Evolutionary conservation across 2,329 filamentous ascomycete species (phyloP), one percentile per base, ranked within the genome.

Genomic region (Clonostachys chloroleuca): DNA sequence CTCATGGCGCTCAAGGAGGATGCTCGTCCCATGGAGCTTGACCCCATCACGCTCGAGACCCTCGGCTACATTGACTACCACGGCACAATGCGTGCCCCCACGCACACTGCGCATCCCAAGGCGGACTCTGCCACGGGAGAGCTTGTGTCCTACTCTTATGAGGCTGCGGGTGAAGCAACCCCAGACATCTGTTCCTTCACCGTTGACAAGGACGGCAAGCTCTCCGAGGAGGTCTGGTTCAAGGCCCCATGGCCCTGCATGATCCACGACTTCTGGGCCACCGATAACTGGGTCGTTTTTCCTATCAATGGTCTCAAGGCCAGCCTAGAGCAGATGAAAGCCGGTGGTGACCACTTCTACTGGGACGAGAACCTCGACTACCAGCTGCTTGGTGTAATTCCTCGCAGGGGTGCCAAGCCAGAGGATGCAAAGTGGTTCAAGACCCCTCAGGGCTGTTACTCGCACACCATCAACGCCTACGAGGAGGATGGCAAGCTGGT

Each of bases 301-400:
- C 24, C 24, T 8, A 24, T 24, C 3, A 24, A 24, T 7, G 24
- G 24, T 8, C 24, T 24, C 24, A 24, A 24, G 24, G 24, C 24
- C 24, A 24, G 24, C 24, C 53, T 69, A 8, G 69, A 70, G 42
- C 59, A 71, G 10, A 58, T 77, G 54, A 68, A 68, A 57, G 59
- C 54, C 4, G 73, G 73, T 1, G 72, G 69, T 1, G 73, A 76
- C 51, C 74, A 77, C 57, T 77, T 72, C 58, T 72, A 73, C 0
- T 76, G 73, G 74, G 73, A 77, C 47, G 72, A 75, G 1, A 61
- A 75, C 4, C 75, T 80, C 56, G 75, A 80, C 53, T 24, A 24
- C 24, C 75, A 79, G 55, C 73, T 71, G 60, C 80, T 80, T 51
- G 77, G 73, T 1, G 63, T 80, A 13, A 74, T 80, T 3, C 76